Conservation (phyloP, 2,329 filamentous ascomycete species). For the Penicillium rolfsii region DNA sequence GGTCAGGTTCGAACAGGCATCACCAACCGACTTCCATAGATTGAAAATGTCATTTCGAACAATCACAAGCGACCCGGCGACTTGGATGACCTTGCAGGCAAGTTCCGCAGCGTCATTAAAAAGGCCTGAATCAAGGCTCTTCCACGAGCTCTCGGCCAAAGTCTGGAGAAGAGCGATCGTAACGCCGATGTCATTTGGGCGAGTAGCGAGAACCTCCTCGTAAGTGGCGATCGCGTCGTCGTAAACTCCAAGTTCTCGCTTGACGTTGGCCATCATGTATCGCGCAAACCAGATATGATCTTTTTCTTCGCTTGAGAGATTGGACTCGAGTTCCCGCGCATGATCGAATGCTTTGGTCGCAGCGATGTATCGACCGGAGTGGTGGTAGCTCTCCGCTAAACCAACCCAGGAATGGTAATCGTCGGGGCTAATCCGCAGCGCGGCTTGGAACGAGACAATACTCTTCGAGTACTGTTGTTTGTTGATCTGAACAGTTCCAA, state of each 20-base stretch:
- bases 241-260: slow-evolving; percentile 87
- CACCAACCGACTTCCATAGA: slow-evolving; percentile 89
- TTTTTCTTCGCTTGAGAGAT: slow-evolving; percentile 56
- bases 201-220: slow-evolving; percentile 68
- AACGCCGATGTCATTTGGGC: slow-evolving; percentile 79
- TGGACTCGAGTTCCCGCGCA: slow-evolving; percentile 74
- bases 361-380: slow-evolving; percentile 90
- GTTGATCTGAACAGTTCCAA: slow-evolving; percentile 93
- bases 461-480: slow-evolving; percentile 88
- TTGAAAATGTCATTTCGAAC: slow-evolving; percentile 77
- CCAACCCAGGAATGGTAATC: slow-evolving; percentile 98
- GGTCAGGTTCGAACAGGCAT: slow-evolving; percentile 83
- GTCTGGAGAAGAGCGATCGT: slow-evolving; percentile 86
- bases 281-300: slow-evolving; percentile 91
- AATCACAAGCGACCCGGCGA: slow-evolving; percentile 65
- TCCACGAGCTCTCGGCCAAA: slow-evolving; percentile 77
- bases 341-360: slow-evolving; percentile 88
- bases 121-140: slow-evolving; percentile 76
- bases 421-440: slow-evolving; percentile 76
- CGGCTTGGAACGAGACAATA: slow-evolving; percentile 88
- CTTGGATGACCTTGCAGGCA: slow-evolving; percentile 68
- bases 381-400: slow-evolving; percentile 95
- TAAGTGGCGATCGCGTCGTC: slow-evolving; percentile 81
- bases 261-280: slow-evolving; percentile 95
- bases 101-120: slow-evolving; percentile 81